phyloP scores from a whole-genome alignment of 495 filamentous ascomycete species.

The Aspergillus sclerotiicarbonarius region DNA sequence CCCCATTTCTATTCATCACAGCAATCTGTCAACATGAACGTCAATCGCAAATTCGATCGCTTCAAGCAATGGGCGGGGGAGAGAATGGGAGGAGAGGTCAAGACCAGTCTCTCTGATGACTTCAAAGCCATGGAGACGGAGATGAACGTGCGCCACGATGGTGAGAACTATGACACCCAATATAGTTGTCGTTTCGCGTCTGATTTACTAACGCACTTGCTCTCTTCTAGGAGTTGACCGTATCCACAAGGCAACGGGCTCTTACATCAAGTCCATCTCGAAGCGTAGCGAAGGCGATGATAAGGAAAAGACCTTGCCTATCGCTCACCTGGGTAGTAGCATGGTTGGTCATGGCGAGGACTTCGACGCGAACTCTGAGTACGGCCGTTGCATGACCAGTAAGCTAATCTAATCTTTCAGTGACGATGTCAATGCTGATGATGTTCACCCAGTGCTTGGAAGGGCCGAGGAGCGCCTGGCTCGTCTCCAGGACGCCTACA shows the following conservation, averaged over 20 bases:
- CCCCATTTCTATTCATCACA: constrained; percentile 7
- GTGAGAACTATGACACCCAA: constrained; percentile 46
- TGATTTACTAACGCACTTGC: constrained; percentile 11
- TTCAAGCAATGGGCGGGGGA: constrained; percentile 99
- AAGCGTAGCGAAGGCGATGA: constrained; percentile 82
- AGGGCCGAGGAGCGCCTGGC: constrained; percentile 85
- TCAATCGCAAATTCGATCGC: constrained; percentile 94
- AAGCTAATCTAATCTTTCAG: constrained; percentile 25
- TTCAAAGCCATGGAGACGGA: constrained; percentile 92
- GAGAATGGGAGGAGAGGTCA: constrained; percentile 91
- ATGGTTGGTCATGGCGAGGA: constrained; percentile 95
- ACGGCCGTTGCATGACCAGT: constrained; percentile 85
- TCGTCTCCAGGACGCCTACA: constrained; percentile 81
- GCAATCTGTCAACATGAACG: constrained; percentile 62
- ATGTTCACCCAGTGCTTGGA: constrained; percentile 59
- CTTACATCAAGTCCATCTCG: constrained; percentile 87
- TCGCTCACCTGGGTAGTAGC: constrained; percentile 76
- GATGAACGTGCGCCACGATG: constrained; percentile 89
- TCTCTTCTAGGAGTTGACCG: constrained; percentile 74
- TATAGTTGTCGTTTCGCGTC: neutral
- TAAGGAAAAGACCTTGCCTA: constrained; percentile 78
- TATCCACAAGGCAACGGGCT: constrained; percentile 83
- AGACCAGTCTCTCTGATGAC: constrained; percentile 84
- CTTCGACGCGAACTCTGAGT: constrained; percentile 87
- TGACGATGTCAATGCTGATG: neutral